phyloP scores from a whole-genome alignment of 1,284 basidiomycete genomes.

The Leccinum subatratum region DNA sequence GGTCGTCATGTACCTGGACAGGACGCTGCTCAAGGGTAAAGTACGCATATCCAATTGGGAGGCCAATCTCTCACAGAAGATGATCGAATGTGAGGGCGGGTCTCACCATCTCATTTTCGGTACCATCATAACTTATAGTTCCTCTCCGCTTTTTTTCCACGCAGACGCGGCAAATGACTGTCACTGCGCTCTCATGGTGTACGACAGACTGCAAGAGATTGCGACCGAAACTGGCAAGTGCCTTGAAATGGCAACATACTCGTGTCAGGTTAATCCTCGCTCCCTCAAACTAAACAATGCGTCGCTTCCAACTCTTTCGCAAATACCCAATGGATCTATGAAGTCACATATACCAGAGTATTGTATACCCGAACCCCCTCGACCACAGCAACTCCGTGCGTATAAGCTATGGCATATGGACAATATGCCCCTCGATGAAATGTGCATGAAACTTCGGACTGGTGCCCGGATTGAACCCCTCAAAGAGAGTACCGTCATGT shows the following conservation, averaged over 20 bases:
- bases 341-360: conserved; percentile 21
- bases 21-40: conserved; percentile 46
- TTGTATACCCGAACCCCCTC: conserved; percentile 31
- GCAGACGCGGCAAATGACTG: conserved; percentile 62
- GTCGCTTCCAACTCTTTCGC: neutral
- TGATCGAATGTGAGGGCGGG: conserved; percentile 44
- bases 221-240: conserved; percentile 29
- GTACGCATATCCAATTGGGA: conserved; percentile 62
- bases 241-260: conserved; percentile 31
- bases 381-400: conserved; percentile 48
- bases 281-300: conserved; percentile 4
- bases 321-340: neutral
- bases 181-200: conserved; percentile 49
- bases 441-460: conserved; percentile 38
- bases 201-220: conserved; percentile 39
- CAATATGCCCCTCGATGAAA: conserved; percentile 41
- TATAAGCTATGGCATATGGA: conserved; percentile 54
- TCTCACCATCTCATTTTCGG: neutral
- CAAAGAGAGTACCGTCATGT: conserved; percentile 56
- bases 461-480: conserved; percentile 45
- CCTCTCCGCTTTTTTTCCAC: neutral
- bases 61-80: conserved; percentile 36
- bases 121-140: neutral
- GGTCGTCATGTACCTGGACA: conserved; percentile 47
- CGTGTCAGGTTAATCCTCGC: conserved; percentile 27